Conservation (phyloP, 2,329 filamentous ascomycete genomes). For the Pseudogymnoascus sp. region DNA sequence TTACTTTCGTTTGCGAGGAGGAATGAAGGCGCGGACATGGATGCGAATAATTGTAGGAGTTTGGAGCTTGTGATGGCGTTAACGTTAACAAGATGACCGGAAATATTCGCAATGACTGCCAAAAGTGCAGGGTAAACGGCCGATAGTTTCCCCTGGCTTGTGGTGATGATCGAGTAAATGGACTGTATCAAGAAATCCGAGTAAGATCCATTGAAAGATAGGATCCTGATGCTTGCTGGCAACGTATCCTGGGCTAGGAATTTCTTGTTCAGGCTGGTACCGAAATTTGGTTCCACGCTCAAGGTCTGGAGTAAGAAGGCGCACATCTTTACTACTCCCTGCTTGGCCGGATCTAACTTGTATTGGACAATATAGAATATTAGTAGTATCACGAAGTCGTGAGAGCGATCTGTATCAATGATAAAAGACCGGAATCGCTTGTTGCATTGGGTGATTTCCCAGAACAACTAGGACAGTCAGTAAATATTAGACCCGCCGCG, state of each 20-base stretch:
- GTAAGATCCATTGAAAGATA: slow-evolving; percentile 81
- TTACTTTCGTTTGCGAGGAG: slow-evolving; percentile 88
- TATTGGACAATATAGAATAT: slow-evolving; percentile 91
- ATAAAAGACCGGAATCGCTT: slow-evolving; percentile 95
- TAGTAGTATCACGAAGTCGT: slow-evolving; percentile 86
- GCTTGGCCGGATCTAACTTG: slow-evolving; percentile 75
- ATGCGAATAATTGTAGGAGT: slow-evolving; percentile 77
- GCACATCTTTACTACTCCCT: slow-evolving; percentile 92
- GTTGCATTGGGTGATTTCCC: slow-evolving; percentile 96
- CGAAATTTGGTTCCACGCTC: slow-evolving; percentile 87
- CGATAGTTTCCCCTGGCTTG: slow-evolving; percentile 80
- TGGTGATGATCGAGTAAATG: slow-evolving; percentile 84
- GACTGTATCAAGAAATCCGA: slow-evolving; percentile 93
- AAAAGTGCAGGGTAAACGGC: slow-evolving; percentile 88
- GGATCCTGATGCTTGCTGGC: slow-evolving; percentile 70
- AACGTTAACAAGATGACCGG: slow-evolving; percentile 72
- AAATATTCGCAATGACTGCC: slow-evolving; percentile 88
- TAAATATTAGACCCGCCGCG: neutral
- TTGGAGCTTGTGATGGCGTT: slow-evolving; percentile 69
- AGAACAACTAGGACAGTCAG: slow-evolving; percentile 52
- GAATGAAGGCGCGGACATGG: slow-evolving; percentile 90
- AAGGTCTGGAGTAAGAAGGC: slow-evolving; percentile 93
- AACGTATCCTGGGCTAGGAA: slow-evolving; percentile 87
- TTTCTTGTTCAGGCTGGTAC: slow-evolving; percentile 76
- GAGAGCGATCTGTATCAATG: slow-evolving; percentile 85